Base-by-base conservation (phyloP, 352 stramenopile genomes). In the Pythium sukuiense region DNA sequence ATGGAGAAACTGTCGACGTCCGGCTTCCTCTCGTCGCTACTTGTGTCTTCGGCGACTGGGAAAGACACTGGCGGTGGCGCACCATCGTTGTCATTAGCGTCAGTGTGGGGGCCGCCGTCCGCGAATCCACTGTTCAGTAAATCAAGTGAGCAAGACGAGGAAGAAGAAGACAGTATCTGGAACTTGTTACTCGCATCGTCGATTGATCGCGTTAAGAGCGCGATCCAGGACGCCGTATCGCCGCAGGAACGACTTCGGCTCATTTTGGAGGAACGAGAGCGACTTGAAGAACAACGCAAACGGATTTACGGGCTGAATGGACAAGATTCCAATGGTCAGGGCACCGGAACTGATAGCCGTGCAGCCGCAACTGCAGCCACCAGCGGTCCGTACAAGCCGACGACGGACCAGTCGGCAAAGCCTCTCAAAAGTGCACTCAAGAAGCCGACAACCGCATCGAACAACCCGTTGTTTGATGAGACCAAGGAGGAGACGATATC, bases 91-190 rank as follows among this genome's bases (percentile, higher is more conserved):
- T 59, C 66, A 6, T 65, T 59, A 1, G 69, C 54, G 0, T 64
- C 61, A 1, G 55, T 61, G 32, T 69, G 63, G 59, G 56, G 53
- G 6, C n/a, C 33, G 11, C 32, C 33, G 5, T 63, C 41, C 37
- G 63, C 65, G 9, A 87, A 88, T 49, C 77, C 80, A 11, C 48
- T 87, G 7, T 88, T 88, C 55, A 88, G 68, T 65, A 74, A 72
- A 65, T 43, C 63, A 48, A 24, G 73, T 67, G 20, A 79, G 73
- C 63, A 69, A 48, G 79, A 88, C 32, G 81, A 87, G 2, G 71
- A 81, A 35, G 71, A 77, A n/a, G 59, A 80, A 16, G 80, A 90
- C 59, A 88, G 79, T 43, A 87, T 90, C 39, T 92, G 81, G 84
- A 87, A 81, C 46, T 73, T 90, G 29, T 62, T 92, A 14, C 70